Percentiles rank a stretch among this genome's conserved stretches.
These are phyloP conservation scores for Salix exigua DNA, from an alignment of 345 rosid genomes.

Conservation along the genomic window DNA sequence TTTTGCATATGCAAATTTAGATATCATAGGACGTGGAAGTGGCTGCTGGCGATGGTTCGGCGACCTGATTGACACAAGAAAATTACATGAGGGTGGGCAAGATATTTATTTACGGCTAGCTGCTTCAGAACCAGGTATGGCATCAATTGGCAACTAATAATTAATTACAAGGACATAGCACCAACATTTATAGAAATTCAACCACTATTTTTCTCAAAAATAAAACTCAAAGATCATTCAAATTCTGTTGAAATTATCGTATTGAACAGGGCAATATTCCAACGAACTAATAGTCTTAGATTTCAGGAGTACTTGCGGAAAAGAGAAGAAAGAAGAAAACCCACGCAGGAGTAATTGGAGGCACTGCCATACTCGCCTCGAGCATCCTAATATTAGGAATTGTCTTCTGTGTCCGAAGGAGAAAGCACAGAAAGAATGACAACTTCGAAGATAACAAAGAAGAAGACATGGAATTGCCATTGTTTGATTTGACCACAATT, in stretches of 20 bases:
- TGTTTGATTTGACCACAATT: not conserved
- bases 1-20: constrained; percentile 14
- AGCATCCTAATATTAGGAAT: not conserved
- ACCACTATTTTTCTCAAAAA: no score
- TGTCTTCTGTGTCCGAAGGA: no score
- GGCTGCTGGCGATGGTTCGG: constrained; percentile 25
- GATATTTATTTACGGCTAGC: constrained; percentile 11
- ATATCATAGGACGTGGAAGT: constrained; percentile 12
- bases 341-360: not conserved
- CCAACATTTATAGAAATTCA: no score
- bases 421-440: not conserved
- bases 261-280: no score
- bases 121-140: constrained; percentile 14
- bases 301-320: no score
- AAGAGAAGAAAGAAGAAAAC: no score
- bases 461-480: not conserved
- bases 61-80: constrained; percentile 7
- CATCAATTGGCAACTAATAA: not conserved
- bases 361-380: not conserved
- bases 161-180: no score
- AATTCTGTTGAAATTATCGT: no score
- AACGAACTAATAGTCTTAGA: no score
- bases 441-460: not conserved
- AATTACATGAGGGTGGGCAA: not conserved
- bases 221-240: no score